A percentile compares a stretch with the other conserved stretches of the same genome.
Evolutionary conservation across 2,329 filamentous ascomycete species (phyloP).

Genomic region (Periconia macrospinosa): DNA sequence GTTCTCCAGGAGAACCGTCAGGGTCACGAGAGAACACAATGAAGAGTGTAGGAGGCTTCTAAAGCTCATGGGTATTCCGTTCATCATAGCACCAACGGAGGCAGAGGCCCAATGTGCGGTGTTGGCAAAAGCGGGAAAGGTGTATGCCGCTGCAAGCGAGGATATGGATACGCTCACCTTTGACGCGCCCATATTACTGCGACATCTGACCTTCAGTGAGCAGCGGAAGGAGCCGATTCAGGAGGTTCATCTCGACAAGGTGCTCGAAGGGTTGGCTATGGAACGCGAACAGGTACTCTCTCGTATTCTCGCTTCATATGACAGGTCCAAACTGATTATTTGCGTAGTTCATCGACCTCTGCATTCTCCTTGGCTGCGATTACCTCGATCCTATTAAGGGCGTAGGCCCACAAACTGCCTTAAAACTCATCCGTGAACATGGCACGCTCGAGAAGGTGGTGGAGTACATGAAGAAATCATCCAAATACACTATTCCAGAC

Average conservation of each 20-base stretch:
- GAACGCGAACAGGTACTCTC: conserved; percentile 73
- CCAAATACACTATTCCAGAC: conserved; percentile 85
- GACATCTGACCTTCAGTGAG: conserved; percentile 95
- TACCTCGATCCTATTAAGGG: conserved; percentile 97
- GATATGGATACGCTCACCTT: conserved; percentile 99
- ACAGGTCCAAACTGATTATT: neutral
- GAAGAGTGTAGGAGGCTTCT: conserved; percentile 88
- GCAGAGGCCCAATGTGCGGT: conserved; percentile 96
- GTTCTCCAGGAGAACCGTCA: conserved; percentile 88
- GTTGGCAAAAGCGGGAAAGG: conserved; percentile 86
- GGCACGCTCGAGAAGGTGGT: conserved; percentile 85
- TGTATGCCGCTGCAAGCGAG: conserved; percentile 94
- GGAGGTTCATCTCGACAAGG: conserved; percentile 86
- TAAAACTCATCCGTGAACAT: conserved; percentile 93
- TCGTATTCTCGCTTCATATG: neutral
- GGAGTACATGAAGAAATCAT: conserved; percentile 74
- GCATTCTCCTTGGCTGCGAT: conserved; percentile 95
- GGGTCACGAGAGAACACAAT: conserved; percentile 96
- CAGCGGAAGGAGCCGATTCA: conserved; percentile 97
- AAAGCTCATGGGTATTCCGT: conserved; percentile 95
- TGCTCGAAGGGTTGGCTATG: conserved; percentile 86
- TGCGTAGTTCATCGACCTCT: conserved; percentile 88
- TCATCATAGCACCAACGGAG: conserved; percentile 92
- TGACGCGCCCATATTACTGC: conserved; percentile 83
- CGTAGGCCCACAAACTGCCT: conserved; percentile 84